Conservation (phyloP, 352 stramenopile genomes). For the Pythium chondricola region DNA sequence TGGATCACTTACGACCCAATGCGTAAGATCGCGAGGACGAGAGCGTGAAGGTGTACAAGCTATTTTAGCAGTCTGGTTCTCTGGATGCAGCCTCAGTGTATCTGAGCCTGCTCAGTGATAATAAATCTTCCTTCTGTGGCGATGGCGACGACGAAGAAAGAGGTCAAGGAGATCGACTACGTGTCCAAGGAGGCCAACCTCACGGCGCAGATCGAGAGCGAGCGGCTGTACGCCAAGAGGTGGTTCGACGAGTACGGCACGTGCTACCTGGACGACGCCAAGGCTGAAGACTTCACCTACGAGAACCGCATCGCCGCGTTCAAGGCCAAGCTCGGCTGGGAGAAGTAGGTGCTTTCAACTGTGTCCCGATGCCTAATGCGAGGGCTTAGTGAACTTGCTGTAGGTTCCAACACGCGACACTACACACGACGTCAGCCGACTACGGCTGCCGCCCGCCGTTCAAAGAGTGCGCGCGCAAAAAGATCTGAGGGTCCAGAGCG, state of each 20-base stretch:
- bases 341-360: constrained; percentile 26
- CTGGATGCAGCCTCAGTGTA: too few relatives aligned
- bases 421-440: constrained; percentile 55
- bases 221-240: constrained; percentile 63
- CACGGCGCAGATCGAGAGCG: constrained; percentile 77
- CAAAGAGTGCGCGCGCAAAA: constrained; percentile 63
- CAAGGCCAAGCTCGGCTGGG: constrained; percentile 50
- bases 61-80: too few relatives aligned
- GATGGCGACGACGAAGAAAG: constrained; percentile 29
- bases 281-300: constrained; percentile 79
- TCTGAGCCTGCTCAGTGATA: too few relatives aligned
- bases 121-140: too few relatives aligned
- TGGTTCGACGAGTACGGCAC: constrained; percentile 82
- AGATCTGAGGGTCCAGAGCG: constrained; percentile 10
- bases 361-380: background rate
- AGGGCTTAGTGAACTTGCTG: background rate
- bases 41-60: too few relatives aligned
- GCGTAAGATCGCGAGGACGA: too few relatives aligned
- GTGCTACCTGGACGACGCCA: constrained; percentile 72
- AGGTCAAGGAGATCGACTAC: constrained; percentile 74
- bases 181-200: constrained; percentile 81
- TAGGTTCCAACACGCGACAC: constrained; percentile 45
- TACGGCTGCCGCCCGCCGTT: constrained; percentile 69
- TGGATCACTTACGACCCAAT: too few relatives aligned
- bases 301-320: constrained; percentile 70